Base-by-base conservation (phyloP, 768 basidiomycete genomes). In the Podaxis sp. region DNA sequence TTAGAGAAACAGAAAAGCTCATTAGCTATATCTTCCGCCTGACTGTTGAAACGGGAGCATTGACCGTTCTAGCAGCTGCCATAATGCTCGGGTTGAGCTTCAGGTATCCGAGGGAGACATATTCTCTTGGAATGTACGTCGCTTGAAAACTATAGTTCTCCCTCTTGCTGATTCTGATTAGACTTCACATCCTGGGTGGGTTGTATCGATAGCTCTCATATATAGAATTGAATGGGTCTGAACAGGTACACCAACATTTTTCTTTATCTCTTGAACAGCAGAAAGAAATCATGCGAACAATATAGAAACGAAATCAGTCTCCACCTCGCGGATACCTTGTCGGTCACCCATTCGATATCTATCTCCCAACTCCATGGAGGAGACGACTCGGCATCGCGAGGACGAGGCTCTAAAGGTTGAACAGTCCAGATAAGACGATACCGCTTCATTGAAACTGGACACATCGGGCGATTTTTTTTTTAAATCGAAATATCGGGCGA, bases 161-260 rank as follows among this genome's bases (percentile, higher is more conserved):
- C 2, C 52, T 13, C 35, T 3, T 10, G 11, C 37, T 54, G 18
- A 54, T 1, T 36, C 18, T 18, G 2, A 4, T 9, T 54, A 54
- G 52, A 37, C 52, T 54, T 23, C 40, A 54, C 21, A 38, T 54
- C 52, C 52, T 54, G 3, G 52, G 52, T 54, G 52, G 52, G 25
- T 18, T 40, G 52, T 54, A 38, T 35, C 37, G 11, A n/a, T 10
- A 23, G 18, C 5, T 54, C 42, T 4, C 13, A 54, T 5, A 4
- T 21, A 6, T 21, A n/a, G 11, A 54, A 13, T 13, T 5, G 6
- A 54, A 6, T 9, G 37, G 1, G 3, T 35, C 14, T 37, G 16
- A 13, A 11, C 16, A 54, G 52, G n/a, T 38, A 54, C 21, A 54
- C 36, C 37, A 54, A 54, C 18, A 36, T 54, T n/a, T 37, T 54